Percentiles rank a stretch among this genome's conserved stretches.
phyloP scores from a whole-genome alignment of 1,284 basidiomycete genomes.

The Ceratobasidium papillatum region DNA sequence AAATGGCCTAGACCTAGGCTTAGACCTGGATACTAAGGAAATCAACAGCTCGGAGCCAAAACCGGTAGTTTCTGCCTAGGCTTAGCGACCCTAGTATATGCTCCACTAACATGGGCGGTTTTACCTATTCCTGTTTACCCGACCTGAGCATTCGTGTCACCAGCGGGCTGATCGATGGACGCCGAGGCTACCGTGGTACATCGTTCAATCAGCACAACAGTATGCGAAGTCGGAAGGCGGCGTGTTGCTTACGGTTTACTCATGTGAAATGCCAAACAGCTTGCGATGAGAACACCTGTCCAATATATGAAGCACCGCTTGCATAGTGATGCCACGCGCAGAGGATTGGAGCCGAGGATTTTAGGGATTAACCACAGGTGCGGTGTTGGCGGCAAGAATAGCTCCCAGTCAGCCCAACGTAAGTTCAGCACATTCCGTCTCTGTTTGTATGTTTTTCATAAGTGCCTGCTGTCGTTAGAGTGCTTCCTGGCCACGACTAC shows the following conservation, averaged over 20 bases:
- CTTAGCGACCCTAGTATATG: neutral
- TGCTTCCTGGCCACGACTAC: neutral
- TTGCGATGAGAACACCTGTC: neutral
- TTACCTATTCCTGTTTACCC: neutral
- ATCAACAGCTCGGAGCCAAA: neutral
- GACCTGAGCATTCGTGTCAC: neutral
- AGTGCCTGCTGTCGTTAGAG: neutral
- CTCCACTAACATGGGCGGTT: neutral
- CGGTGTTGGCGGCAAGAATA: neutral
- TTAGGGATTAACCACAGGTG: neutral
- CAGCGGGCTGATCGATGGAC: neutral
- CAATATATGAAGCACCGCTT: neutral
- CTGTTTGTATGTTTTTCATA: neutral
- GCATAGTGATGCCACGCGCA: neutral
- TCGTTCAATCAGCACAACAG: constrained; percentile 13
- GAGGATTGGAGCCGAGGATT: constrained; percentile 12
- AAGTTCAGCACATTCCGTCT: neutral
- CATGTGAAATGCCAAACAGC: constrained; percentile 12
- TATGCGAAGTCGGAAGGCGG: constrained; percentile 1
- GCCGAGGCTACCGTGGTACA: neutral
- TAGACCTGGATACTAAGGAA: neutral
- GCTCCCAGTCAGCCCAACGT: neutral
- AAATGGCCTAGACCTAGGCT: neutral
- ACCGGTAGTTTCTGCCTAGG: neutral
- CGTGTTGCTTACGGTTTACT: neutral